Conservation (phyloP, 805 yeast species). For the Komagataella pseudopastoris region DNA sequence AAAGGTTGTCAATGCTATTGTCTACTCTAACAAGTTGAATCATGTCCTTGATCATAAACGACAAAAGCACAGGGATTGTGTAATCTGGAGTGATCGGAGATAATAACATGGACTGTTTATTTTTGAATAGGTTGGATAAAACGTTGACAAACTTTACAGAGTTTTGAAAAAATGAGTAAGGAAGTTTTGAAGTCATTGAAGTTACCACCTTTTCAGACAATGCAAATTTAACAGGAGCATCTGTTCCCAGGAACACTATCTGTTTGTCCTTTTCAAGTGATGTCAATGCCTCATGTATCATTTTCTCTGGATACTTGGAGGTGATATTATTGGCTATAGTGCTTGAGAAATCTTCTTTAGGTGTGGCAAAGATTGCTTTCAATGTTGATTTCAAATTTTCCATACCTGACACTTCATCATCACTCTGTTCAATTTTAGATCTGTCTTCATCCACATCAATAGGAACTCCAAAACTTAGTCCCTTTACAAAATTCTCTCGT, state of each 20-base stretch:
- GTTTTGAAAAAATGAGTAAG: slow-evolving; percentile 23
- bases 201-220: slow-evolving; percentile 39
- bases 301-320: slow-evolving; percentile 26
- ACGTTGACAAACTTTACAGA: slow-evolving; percentile 33
- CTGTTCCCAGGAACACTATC: slow-evolving; percentile 31
- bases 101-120: slow-evolving; percentile 38
- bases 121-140: slow-evolving; percentile 24
- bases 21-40: slow-evolving; percentile 41
- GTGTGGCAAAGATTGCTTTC: slow-evolving; percentile 47
- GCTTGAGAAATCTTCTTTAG: slow-evolving; percentile 30
- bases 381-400: slow-evolving; percentile 27
- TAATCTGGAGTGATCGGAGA: slow-evolving; percentile 48
- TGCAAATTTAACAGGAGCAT: slow-evolving; percentile 37
- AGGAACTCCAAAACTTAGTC: slow-evolving; percentile 27
- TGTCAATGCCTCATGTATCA: slow-evolving; percentile 33
- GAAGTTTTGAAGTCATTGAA: slow-evolving; percentile 24
- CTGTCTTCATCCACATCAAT: slow-evolving; percentile 4
- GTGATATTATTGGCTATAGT: slow-evolving; percentile 33
- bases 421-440: slow-evolving; percentile 1
- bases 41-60: slow-evolving; percentile 29
- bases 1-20: slow-evolving; percentile 29
- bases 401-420: slow-evolving; percentile 4
- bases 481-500: slow-evolving; percentile 41
- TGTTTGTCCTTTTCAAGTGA: slow-evolving; percentile 44
- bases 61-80: slow-evolving; percentile 48